phyloP scores from a whole-genome alignment of 2,329 filamentous ascomycete genomes.

The Phaeosphaeria sp. region DNA sequence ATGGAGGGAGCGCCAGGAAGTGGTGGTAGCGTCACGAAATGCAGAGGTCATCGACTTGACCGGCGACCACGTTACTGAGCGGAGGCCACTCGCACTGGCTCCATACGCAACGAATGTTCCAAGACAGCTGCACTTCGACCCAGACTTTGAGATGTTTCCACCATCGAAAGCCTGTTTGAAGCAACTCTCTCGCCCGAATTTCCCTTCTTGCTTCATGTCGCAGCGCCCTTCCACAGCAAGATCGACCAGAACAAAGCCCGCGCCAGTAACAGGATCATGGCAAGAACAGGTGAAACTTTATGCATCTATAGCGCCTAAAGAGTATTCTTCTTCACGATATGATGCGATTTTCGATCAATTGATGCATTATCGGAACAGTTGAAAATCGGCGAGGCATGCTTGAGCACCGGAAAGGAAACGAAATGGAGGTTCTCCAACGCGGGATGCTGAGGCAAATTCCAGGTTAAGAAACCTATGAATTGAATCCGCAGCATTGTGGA shows the following conservation, averaged over 20 bases:
- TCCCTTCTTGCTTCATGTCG: too few relatives aligned
- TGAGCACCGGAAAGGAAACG: not conserved
- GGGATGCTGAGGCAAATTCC: too few relatives aligned
- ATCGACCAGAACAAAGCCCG: too few relatives aligned
- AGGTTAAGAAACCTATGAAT: not conserved
- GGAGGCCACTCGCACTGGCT: not conserved
- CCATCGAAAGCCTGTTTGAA: not conserved
- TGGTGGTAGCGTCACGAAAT: not conserved
- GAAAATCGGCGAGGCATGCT: not conserved
- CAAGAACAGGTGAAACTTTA: too few relatives aligned
- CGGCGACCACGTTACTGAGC: not conserved
- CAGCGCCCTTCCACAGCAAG: too few relatives aligned
- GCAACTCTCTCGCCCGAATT: too few relatives aligned
- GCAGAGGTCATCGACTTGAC: constrained; percentile 13
- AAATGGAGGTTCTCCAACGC: not conserved
- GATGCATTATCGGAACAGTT: not conserved
- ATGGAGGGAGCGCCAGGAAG: not conserved
- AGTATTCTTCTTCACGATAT: not conserved
- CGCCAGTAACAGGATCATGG: too few relatives aligned
- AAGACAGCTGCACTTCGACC: not conserved
- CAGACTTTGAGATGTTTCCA: not conserved
- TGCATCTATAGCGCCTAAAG: too few relatives aligned
- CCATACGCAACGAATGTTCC: not conserved
- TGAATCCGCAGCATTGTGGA: not conserved
- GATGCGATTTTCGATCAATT: not conserved